Conservation (phyloP, 2,329 filamentous ascomycete genomes). For the Grosmannia huntii region DNA sequence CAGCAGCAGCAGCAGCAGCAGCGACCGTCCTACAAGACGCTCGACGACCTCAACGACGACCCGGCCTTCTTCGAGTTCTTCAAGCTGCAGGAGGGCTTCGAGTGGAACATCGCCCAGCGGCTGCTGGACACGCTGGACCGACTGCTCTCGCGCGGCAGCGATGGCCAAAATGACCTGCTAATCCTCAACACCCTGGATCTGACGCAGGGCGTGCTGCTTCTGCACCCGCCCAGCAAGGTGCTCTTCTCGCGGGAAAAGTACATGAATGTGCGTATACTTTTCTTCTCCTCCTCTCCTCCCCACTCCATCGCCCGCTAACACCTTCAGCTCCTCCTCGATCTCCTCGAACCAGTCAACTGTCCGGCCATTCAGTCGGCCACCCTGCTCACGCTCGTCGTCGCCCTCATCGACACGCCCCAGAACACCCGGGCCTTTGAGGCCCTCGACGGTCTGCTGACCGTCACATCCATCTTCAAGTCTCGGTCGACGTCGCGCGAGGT, state of each 20-base stretch:
- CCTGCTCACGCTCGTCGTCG: constrained; percentile 78
- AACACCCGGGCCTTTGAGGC: constrained; percentile 89
- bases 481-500: constrained; percentile 75
- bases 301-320: constrained; percentile 1
- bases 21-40: constrained; percentile 36
- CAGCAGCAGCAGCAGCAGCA: constrained; percentile 21
- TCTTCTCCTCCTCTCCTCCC: background rate
- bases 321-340: constrained; percentile 65
- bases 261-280: constrained; percentile 60
- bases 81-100: constrained; percentile 90
- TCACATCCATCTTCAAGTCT: constrained; percentile 87
- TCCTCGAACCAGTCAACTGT: constrained; percentile 84
- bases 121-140: constrained; percentile 45
- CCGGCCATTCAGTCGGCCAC: constrained; percentile 85
- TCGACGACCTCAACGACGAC: constrained; percentile 63
- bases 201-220: constrained; percentile 73
- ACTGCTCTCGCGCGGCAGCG: constrained; percentile 15
- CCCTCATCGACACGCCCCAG: constrained; percentile 70
- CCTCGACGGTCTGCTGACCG: constrained; percentile 80
- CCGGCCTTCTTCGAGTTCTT: constrained; percentile 93
- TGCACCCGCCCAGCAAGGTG: constrained; percentile 80
- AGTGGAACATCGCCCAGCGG: constrained; percentile 90
- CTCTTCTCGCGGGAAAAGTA: constrained; percentile 82
- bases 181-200: constrained; percentile 81
- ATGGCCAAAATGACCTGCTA: constrained; percentile 70